Evolutionary conservation across 208 protist species (phyloP).

Genomic region (Crithidia expoeki): DNA sequence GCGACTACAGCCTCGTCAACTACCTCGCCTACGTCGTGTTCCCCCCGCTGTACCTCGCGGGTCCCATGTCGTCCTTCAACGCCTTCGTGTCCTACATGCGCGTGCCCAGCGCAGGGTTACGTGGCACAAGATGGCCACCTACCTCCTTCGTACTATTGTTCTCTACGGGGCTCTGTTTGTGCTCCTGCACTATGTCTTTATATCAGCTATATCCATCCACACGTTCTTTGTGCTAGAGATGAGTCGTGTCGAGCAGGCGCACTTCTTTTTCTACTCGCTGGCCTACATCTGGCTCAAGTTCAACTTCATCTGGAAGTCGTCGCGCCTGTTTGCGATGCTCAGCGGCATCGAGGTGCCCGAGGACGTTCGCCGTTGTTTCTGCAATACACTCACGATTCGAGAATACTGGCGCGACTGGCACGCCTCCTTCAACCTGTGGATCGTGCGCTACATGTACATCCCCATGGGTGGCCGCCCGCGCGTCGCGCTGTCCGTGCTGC

Average conservation of each 20-base stretch:
- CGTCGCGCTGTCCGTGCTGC: slow-evolving; percentile 69
- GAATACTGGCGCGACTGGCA: slow-evolving; percentile 96
- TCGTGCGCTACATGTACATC: slow-evolving; percentile 95
- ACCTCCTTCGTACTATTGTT: slow-evolving; percentile 6
- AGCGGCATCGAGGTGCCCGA: slow-evolving; percentile 90
- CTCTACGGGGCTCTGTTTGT: too few relatives aligned
- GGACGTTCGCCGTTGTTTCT: slow-evolving; percentile 90
- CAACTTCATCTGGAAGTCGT: slow-evolving; percentile 87
- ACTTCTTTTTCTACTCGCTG: slow-evolving; percentile 64
- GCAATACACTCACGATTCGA: slow-evolving; percentile 78
- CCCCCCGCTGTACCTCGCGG: slow-evolving; percentile 87
- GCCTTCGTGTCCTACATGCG: slow-evolving; percentile 85
- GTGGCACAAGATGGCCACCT: slow-evolving; percentile 13
- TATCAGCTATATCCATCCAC: slow-evolving; percentile 10
- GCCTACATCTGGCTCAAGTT: slow-evolving; percentile 93
- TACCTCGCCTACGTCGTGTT: slow-evolving; percentile 92
- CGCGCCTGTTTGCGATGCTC: slow-evolving; percentile 75
- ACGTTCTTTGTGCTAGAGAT: slow-evolving; percentile 57
- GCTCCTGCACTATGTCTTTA: too few relatives aligned
- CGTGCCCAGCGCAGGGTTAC: slow-evolving; percentile 22
- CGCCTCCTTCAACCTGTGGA: slow-evolving; percentile 93
- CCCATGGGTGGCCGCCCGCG: slow-evolving; percentile 80
- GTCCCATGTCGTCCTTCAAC: slow-evolving; percentile 91
- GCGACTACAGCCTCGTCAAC: slow-evolving; percentile 75
- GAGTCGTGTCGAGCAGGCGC: slow-evolving; percentile 67